phyloP scores from a whole-genome alignment of 2,329 filamentous ascomycete species.

The Paraconiothyrium brasiliense region DNA sequence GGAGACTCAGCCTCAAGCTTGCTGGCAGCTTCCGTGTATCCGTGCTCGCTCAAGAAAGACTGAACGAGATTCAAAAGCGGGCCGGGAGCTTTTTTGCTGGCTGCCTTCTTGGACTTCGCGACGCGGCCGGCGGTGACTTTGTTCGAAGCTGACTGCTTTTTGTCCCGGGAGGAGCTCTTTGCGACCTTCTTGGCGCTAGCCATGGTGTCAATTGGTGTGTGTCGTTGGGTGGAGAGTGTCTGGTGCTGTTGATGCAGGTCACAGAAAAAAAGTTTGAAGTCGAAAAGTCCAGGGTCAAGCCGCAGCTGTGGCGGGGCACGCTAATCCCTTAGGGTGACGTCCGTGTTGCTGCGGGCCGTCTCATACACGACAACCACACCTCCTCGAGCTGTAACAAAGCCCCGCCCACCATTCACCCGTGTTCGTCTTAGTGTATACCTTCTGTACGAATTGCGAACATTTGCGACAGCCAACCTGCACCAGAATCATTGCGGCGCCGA shows the following conservation, averaged over 20 bases:
- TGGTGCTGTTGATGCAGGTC: constrained; percentile 14
- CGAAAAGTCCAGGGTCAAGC: constrained; percentile 19
- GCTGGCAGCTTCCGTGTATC: constrained; percentile 42
- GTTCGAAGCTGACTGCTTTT: constrained; percentile 28
- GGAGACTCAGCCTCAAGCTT: constrained; percentile 35
- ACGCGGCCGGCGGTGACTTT: constrained; percentile 18
- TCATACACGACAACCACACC: constrained; percentile 28
- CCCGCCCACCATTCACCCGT: constrained; percentile 11
- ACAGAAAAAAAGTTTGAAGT: constrained; percentile 35
- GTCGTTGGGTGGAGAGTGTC: constrained; percentile 2
- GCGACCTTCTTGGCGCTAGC: constrained; percentile 33
- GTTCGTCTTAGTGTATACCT: background rate
- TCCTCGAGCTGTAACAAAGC: constrained; percentile 13
- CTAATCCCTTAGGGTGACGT: constrained; percentile 12
- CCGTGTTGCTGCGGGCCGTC: constrained; percentile 24
- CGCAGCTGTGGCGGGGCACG: constrained; percentile 20
- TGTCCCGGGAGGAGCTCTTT: constrained; percentile 24
- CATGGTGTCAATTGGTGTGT: constrained; percentile 32
- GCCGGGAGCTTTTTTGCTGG: constrained; percentile 25
- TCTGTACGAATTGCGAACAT: background rate
- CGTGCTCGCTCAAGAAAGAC: constrained; percentile 46
- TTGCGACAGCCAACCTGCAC: background rate
- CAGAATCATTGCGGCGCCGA: background rate
- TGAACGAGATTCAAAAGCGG: constrained; percentile 45
- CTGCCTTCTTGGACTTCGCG: constrained; percentile 16